Evolutionary conservation across 1,284 basidiomycete species (phyloP).

Genomic region (Ceratobasidium sp.): DNA sequence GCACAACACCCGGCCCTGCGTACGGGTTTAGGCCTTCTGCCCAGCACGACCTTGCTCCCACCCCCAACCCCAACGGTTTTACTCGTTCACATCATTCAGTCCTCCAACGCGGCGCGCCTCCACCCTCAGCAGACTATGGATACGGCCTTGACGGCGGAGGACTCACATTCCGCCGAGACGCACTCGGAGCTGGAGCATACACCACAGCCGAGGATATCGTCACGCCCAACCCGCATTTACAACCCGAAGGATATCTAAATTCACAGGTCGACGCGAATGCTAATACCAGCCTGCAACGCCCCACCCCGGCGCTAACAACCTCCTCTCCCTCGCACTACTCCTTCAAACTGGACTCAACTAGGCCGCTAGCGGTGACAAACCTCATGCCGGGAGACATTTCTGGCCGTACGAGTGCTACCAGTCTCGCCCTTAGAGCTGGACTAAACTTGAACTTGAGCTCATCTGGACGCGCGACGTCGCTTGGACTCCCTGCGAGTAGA

Average conservation of each 20-base stretch:
- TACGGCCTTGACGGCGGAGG: slow-evolving; percentile 25
- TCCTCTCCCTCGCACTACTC: slow-evolving; percentile 18
- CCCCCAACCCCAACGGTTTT: background rate
- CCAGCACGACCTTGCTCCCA: background rate
- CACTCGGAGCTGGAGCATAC: background rate
- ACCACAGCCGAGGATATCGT: slow-evolving; percentile 8
- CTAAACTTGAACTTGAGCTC: too few species aligned
- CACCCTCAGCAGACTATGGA: background rate
- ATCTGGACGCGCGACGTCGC: background rate
- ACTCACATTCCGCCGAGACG: slow-evolving; percentile 28
- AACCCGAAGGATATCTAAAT: background rate
- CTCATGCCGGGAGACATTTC: slow-evolving; percentile 40
- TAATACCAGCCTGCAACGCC: background rate
- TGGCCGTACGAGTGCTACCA: slow-evolving; percentile 6
- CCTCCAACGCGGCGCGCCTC: slow-evolving; percentile 25
- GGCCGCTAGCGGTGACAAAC: slow-evolving; percentile 36
- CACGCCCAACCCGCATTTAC: background rate
- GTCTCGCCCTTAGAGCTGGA: background rate
- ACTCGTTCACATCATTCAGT: background rate
- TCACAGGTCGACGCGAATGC: background rate
- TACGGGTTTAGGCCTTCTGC: background rate
- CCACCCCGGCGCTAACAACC: background rate
- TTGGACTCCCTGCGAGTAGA: slow-evolving; percentile 9
- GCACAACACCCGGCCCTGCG: background rate
- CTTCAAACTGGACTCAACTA: background rate